phyloP scores from a whole-genome alignment of 108 stramenopile genomes.

The Skeletonema costatum region DNA sequence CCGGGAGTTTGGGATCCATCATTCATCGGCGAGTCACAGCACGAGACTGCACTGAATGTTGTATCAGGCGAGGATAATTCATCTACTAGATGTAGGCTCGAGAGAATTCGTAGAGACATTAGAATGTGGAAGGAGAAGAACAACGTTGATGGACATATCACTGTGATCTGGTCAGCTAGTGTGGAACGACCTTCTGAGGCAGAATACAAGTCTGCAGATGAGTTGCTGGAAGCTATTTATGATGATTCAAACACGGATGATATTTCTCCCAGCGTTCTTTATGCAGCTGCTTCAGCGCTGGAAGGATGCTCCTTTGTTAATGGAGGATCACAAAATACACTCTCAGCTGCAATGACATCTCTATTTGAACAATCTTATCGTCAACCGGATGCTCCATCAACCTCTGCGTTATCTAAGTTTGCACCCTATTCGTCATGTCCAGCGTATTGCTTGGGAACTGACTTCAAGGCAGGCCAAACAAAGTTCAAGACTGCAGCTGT shows the following conservation, averaged over 20 bases:
- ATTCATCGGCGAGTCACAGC: conserved; percentile 70
- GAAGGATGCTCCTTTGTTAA: conserved; percentile 90
- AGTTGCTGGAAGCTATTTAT: conserved; percentile 57
- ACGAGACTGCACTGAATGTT: conserved; percentile 61
- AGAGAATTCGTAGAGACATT: conserved; percentile 81
- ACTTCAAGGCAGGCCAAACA: conserved; percentile 90
- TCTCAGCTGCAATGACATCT: conserved; percentile 57
- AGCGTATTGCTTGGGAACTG: conserved; percentile 80
- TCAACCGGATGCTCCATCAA: conserved; percentile 11
- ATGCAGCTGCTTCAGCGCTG: conserved; percentile 79
- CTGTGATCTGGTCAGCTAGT: conserved; percentile 85
- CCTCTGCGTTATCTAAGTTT: conserved; percentile 32
- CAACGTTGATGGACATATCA: conserved; percentile 67
- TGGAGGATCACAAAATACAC: conserved; percentile 85
- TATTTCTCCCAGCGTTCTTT: conserved; percentile 81
- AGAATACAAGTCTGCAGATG: conserved; percentile 50
- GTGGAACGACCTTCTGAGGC: conserved; percentile 61
- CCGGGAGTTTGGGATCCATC: conserved; percentile 72
- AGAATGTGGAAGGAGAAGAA: conserved; percentile 59
- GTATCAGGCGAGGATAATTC: conserved; percentile 40
- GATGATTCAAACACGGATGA: conserved; percentile 54
- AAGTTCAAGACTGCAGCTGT: conserved; percentile 89
- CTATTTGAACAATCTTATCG: conserved; percentile 60
- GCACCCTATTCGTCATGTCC: conserved; percentile 37
- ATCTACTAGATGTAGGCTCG: conserved; percentile 49